phyloP scores from a whole-genome alignment of 805 yeast genomes.

The Starmera quercuum region DNA sequence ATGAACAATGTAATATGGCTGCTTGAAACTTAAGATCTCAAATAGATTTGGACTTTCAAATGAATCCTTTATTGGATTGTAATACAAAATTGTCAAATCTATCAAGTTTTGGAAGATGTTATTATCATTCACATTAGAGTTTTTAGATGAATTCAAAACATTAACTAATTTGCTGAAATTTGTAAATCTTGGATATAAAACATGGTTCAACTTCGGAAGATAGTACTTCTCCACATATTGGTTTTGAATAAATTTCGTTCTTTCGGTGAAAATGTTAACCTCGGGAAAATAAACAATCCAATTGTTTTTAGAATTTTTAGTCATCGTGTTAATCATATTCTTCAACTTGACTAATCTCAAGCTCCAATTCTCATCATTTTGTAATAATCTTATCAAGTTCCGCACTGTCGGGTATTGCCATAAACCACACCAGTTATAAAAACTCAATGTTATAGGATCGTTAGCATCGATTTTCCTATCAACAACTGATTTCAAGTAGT shows the following conservation, averaged over 20 bases:
- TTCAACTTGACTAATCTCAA: conserved; percentile 28
- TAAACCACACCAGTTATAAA: conserved; percentile 63
- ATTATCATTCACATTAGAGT: conserved; percentile 1
- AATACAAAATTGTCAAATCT: conserved; percentile 30
- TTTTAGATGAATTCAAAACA: conserved; percentile 10
- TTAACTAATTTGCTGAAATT: conserved; percentile 44
- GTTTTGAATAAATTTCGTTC: conserved; percentile 39
- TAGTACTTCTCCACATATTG: conserved; percentile 47
- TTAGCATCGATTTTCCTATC: conserved; percentile 12
- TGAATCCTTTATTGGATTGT: conserved; percentile 21
- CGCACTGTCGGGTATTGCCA: conserved; percentile 54
- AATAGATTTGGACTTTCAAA: conserved; percentile 29
- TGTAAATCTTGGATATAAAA: conserved; percentile 74
- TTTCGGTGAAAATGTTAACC: conserved; percentile 59
- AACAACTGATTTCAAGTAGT: conserved; percentile 22
- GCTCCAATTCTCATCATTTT: conserved; percentile 66
- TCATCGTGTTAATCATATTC: conserved; percentile 21
- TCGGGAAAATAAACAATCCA: conserved; percentile 83
- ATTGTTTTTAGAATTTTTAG: conserved; percentile 28
- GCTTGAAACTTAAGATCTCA: conserved; percentile 27
- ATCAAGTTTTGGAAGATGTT: conserved; percentile 16
- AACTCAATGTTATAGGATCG: conserved; percentile 29
- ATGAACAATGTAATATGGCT: conserved; percentile 19
- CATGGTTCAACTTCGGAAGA: conserved; percentile 50
- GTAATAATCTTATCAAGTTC: conserved; percentile 37